phyloP scores from a whole-genome alignment of 2,329 filamentous ascomycete species.

The Stemphylium lycopersici region DNA sequence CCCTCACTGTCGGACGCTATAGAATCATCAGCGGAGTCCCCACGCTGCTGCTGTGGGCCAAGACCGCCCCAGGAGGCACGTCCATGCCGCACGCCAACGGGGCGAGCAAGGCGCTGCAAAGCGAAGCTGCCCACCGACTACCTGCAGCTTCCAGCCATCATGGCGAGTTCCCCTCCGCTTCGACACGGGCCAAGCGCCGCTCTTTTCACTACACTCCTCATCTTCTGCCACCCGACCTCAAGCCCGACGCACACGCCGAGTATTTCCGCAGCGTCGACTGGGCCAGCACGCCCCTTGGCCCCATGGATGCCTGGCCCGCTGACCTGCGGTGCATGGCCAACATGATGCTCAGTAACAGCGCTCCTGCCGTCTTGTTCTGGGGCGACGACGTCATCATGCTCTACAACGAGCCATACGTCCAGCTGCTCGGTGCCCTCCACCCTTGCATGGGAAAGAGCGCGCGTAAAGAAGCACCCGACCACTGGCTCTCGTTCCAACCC shows the following conservation, averaged over 20 bases:
- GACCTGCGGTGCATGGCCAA: slow-evolving; percentile 78
- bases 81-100: slow-evolving; percentile 1
- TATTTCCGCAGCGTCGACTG: slow-evolving; percentile 75
- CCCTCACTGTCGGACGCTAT: slow-evolving; percentile 27
- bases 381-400: slow-evolving; percentile 45
- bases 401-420: slow-evolving; percentile 48
- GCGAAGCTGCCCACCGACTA: slow-evolving; percentile 41
- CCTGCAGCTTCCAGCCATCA: background rate
- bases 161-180: background rate
- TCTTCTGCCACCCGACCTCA: background rate
- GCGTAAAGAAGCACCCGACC: slow-evolving; percentile 73
- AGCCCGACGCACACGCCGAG: slow-evolving; percentile 61
- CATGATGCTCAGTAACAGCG: slow-evolving; percentile 65
- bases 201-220: slow-evolving; percentile 26
- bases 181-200: background rate
- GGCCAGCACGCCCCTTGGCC: slow-evolving; percentile 72
- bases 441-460: slow-evolving; percentile 64
- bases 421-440: slow-evolving; percentile 47
- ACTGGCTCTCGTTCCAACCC: slow-evolving; percentile 53
- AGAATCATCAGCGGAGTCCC: slow-evolving; percentile 40
- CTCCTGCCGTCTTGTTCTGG: slow-evolving; percentile 67
- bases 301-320: slow-evolving; percentile 71
- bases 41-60: slow-evolving; percentile 15
- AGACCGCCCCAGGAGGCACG: slow-evolving; percentile 7
- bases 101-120: slow-evolving; percentile 50